Conservation (phyloP, 306 rosid genomes). For the Acacia acuminata region DNA sequence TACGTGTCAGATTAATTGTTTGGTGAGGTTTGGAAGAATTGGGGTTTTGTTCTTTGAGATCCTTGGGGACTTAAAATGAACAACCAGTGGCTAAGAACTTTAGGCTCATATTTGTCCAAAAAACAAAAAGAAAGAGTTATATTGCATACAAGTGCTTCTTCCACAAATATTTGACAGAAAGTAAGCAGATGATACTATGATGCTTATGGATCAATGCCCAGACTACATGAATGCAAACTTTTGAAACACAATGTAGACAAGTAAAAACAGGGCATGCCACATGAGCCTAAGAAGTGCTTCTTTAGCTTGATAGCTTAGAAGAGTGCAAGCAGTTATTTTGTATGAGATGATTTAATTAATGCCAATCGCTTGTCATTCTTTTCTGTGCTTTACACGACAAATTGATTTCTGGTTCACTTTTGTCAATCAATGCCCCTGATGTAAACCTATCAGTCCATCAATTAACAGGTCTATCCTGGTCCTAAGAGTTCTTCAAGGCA, state of each 20-base stretch:
- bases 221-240: too few species aligned
- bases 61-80: not conserved
- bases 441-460: slow-evolving; percentile 34
- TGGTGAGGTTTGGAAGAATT: too few species aligned
- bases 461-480: slow-evolving; percentile 82
- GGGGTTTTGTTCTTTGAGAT: too few species aligned
- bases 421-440: slow-evolving; percentile 25
- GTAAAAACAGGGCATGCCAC: not conserved
- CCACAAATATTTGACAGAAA: too few species aligned
- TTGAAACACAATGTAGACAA: not conserved
- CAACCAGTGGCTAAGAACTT: not conserved
- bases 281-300: too few species aligned
- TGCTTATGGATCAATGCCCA: too few species aligned
- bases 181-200: too few species aligned
- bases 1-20: too few species aligned
- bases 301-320: not conserved
- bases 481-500: slow-evolving; percentile 90
- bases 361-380: slow-evolving; percentile 1
- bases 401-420: slow-evolving; percentile 15
- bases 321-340: not conserved
- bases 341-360: slow-evolving; percentile 5
- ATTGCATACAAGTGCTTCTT: too few species aligned
- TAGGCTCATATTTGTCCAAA: not conserved
- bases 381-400: slow-evolving; percentile 9
- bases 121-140: not conserved